These are phyloP conservation scores for Vitis riparia DNA, from an alignment of 164 flowering plant species.

Conservation along the genomic window DNA sequence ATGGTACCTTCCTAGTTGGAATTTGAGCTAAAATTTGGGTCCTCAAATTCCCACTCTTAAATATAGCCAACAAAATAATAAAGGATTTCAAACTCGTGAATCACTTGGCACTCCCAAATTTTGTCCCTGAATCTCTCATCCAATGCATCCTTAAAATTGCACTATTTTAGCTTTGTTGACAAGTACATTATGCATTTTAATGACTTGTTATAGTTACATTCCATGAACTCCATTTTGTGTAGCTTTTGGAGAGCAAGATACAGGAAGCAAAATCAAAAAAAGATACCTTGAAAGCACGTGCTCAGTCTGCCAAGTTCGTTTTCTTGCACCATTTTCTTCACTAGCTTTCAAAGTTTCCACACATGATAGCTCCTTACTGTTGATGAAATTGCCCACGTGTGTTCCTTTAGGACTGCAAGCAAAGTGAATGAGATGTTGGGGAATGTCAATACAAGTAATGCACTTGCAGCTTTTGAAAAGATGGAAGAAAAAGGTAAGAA, in stretches of 20 bases:
- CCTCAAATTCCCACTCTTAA: too few relatives aligned
- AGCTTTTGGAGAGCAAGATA: slow-evolving; percentile 97
- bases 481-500: slow-evolving; percentile 95
- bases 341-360: not conserved
- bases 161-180: not conserved
- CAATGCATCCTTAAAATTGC: too few relatives aligned
- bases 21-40: too few relatives aligned
- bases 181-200: slow-evolving; percentile 1
- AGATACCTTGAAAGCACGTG: slow-evolving; percentile 95
- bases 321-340: not conserved
- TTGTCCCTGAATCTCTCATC: too few relatives aligned
- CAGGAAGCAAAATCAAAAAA: slow-evolving; percentile 94
- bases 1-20: too few relatives aligned
- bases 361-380: not conserved
- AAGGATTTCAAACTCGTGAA: too few relatives aligned
- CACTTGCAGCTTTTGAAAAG: slow-evolving; percentile 96
- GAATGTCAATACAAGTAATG: slow-evolving; percentile 89
- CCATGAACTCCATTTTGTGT: slow-evolving; percentile 18
- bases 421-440: slow-evolving; percentile 95
- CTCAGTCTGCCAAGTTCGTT: slow-evolving; percentile 95
- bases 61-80: too few relatives aligned
- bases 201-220: slow-evolving; percentile 7
- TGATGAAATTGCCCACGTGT: not conserved
- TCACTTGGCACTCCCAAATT: too few relatives aligned
- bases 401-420: slow-evolving; percentile 72